These are phyloP conservation scores for Globisporangium camurandrum DNA, from an alignment of 352 stramenopile species.

Conservation along the genomic window DNA sequence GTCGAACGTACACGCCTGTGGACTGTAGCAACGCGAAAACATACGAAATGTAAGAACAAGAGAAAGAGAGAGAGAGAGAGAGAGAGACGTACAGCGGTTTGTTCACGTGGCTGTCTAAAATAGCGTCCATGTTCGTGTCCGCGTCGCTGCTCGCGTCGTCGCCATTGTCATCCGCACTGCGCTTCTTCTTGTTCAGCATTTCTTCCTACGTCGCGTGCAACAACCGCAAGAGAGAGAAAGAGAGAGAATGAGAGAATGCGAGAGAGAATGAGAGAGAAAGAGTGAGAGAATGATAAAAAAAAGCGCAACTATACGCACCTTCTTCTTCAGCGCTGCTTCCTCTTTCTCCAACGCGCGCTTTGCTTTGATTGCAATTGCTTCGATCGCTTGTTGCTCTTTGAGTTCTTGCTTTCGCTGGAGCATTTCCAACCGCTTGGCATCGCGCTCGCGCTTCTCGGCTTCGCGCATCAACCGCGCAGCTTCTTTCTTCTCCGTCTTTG, in stretches of 20 bases:
- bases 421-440: constrained; percentile 52
- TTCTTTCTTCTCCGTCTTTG: constrained; percentile 72
- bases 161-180: too few species aligned
- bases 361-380: constrained; percentile 79
- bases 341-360: constrained; percentile 85
- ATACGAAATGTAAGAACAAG: not conserved
- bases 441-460: constrained; percentile 73
- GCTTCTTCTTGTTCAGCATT: constrained; percentile 74
- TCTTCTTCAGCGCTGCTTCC: constrained; percentile 60
- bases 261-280: too few species aligned
- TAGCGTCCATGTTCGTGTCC: too few species aligned
- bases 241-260: too few species aligned
- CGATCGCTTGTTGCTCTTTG: constrained; percentile 58
- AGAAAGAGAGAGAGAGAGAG: not conserved
- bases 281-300: too few species aligned
- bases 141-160: constrained; percentile 42
- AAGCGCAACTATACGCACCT: constrained; percentile 16
- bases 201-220: constrained; percentile 62
- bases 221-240: too few species aligned
- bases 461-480: constrained; percentile 73
- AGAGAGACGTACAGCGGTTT: constrained; percentile 51
- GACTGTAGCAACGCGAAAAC: constrained; percentile 17
- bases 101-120: too few species aligned
- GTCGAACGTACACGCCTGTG: constrained; percentile 43
- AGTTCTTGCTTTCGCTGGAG: constrained; percentile 69